A percentile compares a stretch with the other conserved stretches of the same genome.
Evolutionary conservation across 202 grass and related monocot species (phyloP).

Genomic region (Zoysia matrella): DNA sequence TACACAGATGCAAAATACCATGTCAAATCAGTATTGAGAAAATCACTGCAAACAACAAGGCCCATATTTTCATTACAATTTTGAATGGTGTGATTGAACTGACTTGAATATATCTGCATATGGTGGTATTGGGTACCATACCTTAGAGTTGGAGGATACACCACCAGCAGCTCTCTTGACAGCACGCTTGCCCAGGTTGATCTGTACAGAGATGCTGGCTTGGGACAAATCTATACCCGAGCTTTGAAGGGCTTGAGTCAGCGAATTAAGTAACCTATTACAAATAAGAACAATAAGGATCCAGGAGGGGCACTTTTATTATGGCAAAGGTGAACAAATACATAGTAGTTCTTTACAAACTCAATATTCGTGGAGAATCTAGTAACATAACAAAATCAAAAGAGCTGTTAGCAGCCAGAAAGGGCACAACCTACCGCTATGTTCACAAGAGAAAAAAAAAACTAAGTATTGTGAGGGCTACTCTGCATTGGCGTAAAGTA

Average conservation of each 20-base stretch:
- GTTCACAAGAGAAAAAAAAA: no score
- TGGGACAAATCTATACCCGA: slow-evolving; percentile 91
- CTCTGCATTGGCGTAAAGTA: no score
- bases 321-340: not conserved
- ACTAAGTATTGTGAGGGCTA: no score
- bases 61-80: not conserved
- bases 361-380: not conserved
- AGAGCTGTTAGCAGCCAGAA: not conserved
- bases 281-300: slow-evolving; percentile 31
- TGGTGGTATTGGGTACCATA: slow-evolving; percentile 1
- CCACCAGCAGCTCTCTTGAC: slow-evolving; percentile 55
- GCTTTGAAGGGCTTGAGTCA: slow-evolving; percentile 85
- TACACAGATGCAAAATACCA: slow-evolving; percentile 23
- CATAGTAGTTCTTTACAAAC: slow-evolving; percentile 43
- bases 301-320: not conserved
- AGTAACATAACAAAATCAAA: not conserved
- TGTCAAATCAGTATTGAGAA: no score
- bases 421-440: no score
- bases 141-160: slow-evolving; percentile 52
- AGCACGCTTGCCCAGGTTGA: slow-evolving; percentile 88
- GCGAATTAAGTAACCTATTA: slow-evolving; percentile 74
- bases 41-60: no score
- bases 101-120: not conserved
- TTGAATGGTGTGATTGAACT: not conserved
- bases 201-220: slow-evolving; percentile 89